Evolutionary conservation across 768 basidiomycete species (phyloP), one percentile per base, ranked within the genome.

Genomic region (Pleurotus giganteus): DNA sequence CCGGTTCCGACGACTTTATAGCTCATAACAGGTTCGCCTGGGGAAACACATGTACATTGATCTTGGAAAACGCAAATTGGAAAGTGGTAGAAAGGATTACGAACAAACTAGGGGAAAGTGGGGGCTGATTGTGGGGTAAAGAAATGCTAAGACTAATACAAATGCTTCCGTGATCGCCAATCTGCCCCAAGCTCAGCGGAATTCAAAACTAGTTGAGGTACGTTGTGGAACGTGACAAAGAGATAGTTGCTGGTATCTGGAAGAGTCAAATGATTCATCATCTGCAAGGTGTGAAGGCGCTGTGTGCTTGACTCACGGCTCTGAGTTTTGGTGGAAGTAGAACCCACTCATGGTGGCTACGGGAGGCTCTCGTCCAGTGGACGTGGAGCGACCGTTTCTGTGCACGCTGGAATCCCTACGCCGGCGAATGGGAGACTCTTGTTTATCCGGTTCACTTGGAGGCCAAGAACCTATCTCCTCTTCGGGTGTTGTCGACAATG

Each of bases 301-400:
- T 27, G 28, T 43, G 28, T 51, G 28, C 55, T 17, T 11, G 19
- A 83, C 89, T 74, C 65, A 94, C 91, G 91, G 91, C 65, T 92
- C 91, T 53, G 91, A 94, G 67, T 93, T 89, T 77, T 88, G 87
- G 69, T 94, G 92, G 72, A 91, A 95, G 71, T 95, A 96, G 73
- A 91, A 95, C 32, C 94, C 91, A 59, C 82, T 88, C 89, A 92
- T 91, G 24, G 84, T 84, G 4, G 89, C 90, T 46, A 81, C 75
- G 5, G 83, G 75, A 4, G 77, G 72, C 74, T 67, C 53, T 74
- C 66, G 55, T 72, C 71, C 42, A n/a, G 77, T 61, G 3, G 81
- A 78, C 13, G 80, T 69, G 13, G 80, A 77, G 19, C 81, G 76
- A 44, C 72, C 68, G 15, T 66, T 65, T 58, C 71, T 67, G 55